Evolutionary conservation across 2,329 filamentous ascomycete genomes (phyloP), one percentile per base, ranked within the genome.

Genomic region (Aspergillus vadensis): DNA sequence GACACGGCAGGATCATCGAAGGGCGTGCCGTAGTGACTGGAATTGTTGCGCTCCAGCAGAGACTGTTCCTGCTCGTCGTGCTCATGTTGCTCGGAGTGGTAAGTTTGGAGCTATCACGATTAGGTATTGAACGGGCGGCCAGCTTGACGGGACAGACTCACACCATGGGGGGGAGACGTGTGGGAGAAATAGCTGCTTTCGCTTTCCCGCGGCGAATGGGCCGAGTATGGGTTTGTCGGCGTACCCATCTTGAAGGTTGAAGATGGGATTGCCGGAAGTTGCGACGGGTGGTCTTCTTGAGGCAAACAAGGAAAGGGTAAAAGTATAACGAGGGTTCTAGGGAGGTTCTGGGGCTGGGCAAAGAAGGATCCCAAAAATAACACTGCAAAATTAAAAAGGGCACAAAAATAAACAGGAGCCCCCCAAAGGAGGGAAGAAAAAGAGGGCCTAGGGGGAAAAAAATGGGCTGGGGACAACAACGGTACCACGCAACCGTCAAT

Each of bases 1-100:
- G 71, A 72, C 36, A 67, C 60, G 63, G 88, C 77, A 58, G 76
- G 76, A 55, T 82, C 79, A 57, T 82, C 81, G 61, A 79, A 82
- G 19, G 78, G 78, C n/a, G 74, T 74, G 64, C 74, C 74, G 66
- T 79, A 79, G 25, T 77, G 74, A 57, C 76, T 75, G 44, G 77
- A 76, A 27, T 78, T 75, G 54, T 79, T 70, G 43, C 65, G 68
- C 51, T 69, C 66, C 41, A 72, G 68, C 39, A 72, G 60, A 14
- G 70, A 71, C 47, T 69, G 64, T 44, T 71, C 62, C 50, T 66
- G 64, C 21, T 66, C 64, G 32, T 61, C 61, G 17, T 55, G 53
- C 38, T 63, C 63, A 32, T 44, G 53, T 32, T 63, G 61, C 19
- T 55, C 39, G 21, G 23, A 17, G 39, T 47, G 39, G 27, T 55